Evolutionary conservation across 2,329 filamentous ascomycete genomes (phyloP).

Genomic region (Sporothrix humicola): DNA sequence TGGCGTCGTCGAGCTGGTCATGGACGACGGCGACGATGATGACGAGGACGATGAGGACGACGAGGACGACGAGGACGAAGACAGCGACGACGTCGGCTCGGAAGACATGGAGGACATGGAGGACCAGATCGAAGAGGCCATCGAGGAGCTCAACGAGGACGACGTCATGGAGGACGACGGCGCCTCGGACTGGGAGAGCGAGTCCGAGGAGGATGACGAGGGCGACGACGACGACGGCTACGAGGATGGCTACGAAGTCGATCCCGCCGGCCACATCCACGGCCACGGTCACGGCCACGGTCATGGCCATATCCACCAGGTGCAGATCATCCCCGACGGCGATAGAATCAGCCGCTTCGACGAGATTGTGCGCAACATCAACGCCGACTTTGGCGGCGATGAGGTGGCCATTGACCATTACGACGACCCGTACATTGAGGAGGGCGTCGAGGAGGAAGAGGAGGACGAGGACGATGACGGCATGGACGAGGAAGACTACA

Average conservation of each 20-base stretch:
- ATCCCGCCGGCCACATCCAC: neutral
- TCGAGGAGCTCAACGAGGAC: conserved; percentile 68
- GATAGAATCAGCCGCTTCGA: conserved; percentile 58
- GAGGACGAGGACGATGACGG: conserved; percentile 74
- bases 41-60: conserved; percentile 64
- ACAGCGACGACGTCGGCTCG: conserved; percentile 53
- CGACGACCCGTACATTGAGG: conserved; percentile 60
- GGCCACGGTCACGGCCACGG: conserved; percentile 4
- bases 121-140: conserved; percentile 59
- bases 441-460: conserved; percentile 65
- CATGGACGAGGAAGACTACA: conserved; percentile 70
- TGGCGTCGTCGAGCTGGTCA: conserved; percentile 74
- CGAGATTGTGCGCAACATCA: conserved; percentile 35
- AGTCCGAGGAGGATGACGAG: conserved; percentile 62
- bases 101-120: conserved; percentile 54
- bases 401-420: conserved; percentile 58
- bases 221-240: conserved; percentile 57
- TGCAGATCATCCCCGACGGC: conserved; percentile 57
- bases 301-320: conserved; percentile 38
- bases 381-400: conserved; percentile 40
- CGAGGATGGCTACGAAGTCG: neutral
- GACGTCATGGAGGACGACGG: conserved; percentile 65
- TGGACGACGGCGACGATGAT: conserved; percentile 71
- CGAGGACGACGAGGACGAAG: conserved; percentile 55
- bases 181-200: conserved; percentile 66